Base-by-base conservation (phyloP, 2,329 filamentous ascomycete genomes). In the Colletotrichum sp. region DNA sequence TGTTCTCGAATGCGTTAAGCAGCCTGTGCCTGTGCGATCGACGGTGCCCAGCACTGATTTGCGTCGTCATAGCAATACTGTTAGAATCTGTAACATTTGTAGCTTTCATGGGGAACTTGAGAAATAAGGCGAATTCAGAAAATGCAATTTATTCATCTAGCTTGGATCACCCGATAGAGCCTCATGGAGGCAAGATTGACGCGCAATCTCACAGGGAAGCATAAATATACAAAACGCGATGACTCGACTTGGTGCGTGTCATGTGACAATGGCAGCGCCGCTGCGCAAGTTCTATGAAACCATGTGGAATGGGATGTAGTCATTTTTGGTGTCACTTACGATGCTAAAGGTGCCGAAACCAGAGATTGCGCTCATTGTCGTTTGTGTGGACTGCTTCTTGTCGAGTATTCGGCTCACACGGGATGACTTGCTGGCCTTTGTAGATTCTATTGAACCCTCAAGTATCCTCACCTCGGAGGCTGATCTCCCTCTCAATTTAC, bases 131-230 rank as follows among this genome's bases (percentile, higher is more conserved):
- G 32, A 1, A 13, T 34, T 34, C 32, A 34, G 5, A 34, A 34
- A 0, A 0, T 34, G 6, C 32, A 0, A 7, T 34, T 34, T 34
- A 1, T 34, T 4, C 32, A 2, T 0, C 32, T 34, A 15, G 32
- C 1, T 34, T 34, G 6, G 15, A 7, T 34, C 32, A 15, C 1
- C 0, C 0, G 3, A 4, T 34, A 36, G 3, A 36, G 0, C 36
- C 0, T 5, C 36, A 39, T 39, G 15, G 1, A 39, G 2, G 36
- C 2, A 18, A 18, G 16, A 1, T 39, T 18, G 7, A 18, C 36
- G 16, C 7, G 16, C 8, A 2, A 18, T 18, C 2, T 39, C 36
- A 39, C 0, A 18, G 2, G 16, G 0, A 3, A 39, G 15, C 36
- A 18, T 18, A 9, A 39, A 9, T 16, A 39, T 18, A 0, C 3